Evolutionary conservation across 345 rosid species (phyloP).

Genomic region (Eucalyptus decipiens): DNA sequence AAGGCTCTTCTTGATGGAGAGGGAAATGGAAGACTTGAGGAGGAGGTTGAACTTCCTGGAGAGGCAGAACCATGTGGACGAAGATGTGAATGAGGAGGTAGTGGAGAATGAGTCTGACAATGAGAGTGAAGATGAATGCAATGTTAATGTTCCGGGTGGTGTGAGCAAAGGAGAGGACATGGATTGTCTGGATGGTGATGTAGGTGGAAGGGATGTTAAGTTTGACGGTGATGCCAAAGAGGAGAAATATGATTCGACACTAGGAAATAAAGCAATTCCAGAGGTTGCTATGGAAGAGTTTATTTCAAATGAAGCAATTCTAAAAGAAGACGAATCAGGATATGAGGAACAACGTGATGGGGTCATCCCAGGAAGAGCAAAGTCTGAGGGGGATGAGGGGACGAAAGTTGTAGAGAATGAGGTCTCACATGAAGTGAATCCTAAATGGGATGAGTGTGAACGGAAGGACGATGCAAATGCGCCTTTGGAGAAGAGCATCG

Average conservation of each 20-base stretch:
- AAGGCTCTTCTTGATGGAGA: constrained; percentile 86
- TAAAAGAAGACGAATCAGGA: not conserved
- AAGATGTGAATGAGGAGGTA: constrained; percentile 54
- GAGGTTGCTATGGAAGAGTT: not conserved
- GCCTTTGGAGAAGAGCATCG: not conserved
- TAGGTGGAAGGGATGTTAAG: not conserved
- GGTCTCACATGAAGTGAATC: not conserved
- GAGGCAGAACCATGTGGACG: constrained; percentile 41
- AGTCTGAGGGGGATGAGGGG: not conserved
- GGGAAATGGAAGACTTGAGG: constrained; percentile 78
- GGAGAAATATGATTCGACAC: not conserved
- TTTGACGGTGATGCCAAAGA: not conserved
- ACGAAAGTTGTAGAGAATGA: not conserved
- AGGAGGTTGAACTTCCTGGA: constrained; percentile 80
- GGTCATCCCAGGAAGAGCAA: not conserved
- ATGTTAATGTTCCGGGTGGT: constrained; percentile 10
- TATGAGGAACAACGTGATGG: not conserved
- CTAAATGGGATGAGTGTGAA: not conserved
- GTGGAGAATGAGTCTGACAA: constrained; percentile 58
- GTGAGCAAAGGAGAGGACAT: constrained; percentile 1
- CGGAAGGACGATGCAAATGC: not conserved
- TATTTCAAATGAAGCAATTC: not conserved
- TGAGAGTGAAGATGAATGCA: constrained; percentile 61
- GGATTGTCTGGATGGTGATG: not conserved
- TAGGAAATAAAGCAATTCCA: not conserved